These are phyloP conservation scores for Arthrobotrys sinensis DNA, from an alignment of 2,329 filamentous ascomycete genomes.

Conservation along the genomic window DNA sequence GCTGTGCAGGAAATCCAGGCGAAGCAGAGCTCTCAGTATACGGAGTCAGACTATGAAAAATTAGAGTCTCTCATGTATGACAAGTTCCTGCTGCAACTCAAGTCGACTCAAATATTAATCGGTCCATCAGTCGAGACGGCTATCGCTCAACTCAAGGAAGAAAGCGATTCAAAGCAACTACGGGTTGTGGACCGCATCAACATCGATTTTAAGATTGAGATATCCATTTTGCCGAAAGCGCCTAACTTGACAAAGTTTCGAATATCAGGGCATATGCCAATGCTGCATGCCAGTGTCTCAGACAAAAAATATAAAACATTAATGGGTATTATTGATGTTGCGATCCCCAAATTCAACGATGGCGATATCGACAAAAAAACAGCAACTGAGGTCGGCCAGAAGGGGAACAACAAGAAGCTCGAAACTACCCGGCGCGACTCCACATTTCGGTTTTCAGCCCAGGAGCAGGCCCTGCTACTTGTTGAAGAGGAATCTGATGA, in stretches of 20 bases:
- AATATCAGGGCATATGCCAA: slow-evolving; percentile 90
- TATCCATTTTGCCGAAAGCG: slow-evolving; percentile 95
- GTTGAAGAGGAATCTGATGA: slow-evolving; percentile 71
- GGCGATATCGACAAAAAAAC: slow-evolving; percentile 66
- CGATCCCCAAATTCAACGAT: slow-evolving; percentile 84
- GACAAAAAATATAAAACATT: slow-evolving; percentile 97
- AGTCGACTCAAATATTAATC: slow-evolving; percentile 95
- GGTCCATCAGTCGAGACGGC: slow-evolving; percentile 93
- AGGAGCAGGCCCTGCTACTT: slow-evolving; percentile 82
- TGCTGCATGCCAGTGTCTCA: slow-evolving; percentile 91
- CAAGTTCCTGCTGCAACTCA: slow-evolving; percentile 91
- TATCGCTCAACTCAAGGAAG: slow-evolving; percentile 78
- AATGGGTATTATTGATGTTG: slow-evolving; percentile 96
- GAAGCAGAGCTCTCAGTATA: slow-evolving; percentile 89
- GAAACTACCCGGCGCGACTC: slow-evolving; percentile 67
- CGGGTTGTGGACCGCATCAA: slow-evolving; percentile 98
- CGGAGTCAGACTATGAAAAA: slow-evolving; percentile 87
- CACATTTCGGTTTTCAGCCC: slow-evolving; percentile 80
- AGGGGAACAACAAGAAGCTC: slow-evolving; percentile 13
- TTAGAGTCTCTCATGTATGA: slow-evolving; percentile 98
- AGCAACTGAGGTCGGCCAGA: slow-evolving; percentile 33
- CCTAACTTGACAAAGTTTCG: slow-evolving; percentile 92
- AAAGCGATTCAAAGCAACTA: slow-evolving; percentile 78
- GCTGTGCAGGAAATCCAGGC: slow-evolving; percentile 90
- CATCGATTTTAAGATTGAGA: slow-evolving; percentile 95